Conservation (phyloP, 257 asterid genomes). For the Ilex aquifolium region DNA sequence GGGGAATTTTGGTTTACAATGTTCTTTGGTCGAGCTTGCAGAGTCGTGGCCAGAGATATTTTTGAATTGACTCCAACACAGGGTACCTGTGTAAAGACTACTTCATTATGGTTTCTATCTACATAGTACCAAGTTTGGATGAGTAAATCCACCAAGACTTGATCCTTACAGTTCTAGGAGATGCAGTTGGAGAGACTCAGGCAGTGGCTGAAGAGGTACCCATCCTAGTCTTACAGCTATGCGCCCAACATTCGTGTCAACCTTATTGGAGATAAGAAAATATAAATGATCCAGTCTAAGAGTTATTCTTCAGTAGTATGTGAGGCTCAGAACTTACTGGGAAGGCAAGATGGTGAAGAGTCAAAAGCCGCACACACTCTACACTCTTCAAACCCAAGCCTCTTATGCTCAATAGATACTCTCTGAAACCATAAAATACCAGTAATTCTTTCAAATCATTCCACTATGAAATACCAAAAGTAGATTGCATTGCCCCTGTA, state of each 20-base stretch:
- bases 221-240: slow-evolving; percentile 3
- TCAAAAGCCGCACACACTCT: not conserved
- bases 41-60: slow-evolving; percentile 71
- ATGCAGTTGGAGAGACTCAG: not conserved
- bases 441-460: not conserved
- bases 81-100: slow-evolving; percentile 45
- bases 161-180: not conserved
- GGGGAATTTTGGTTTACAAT: slow-evolving; percentile 31
- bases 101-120: not conserved
- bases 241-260: slow-evolving; percentile 1
- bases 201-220: slow-evolving; percentile 4
- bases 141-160: not conserved
- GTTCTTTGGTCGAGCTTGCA: slow-evolving; percentile 63
- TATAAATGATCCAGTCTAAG: not conserved
- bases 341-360: not conserved
- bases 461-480: not conserved
- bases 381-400: slow-evolving; percentile 2
- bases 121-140: not conserved
- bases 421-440: not conserved
- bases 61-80: slow-evolving; percentile 55
- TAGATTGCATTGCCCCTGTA: not conserved
- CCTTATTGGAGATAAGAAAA: not conserved
- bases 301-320: not conserved
- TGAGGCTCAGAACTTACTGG: not conserved
- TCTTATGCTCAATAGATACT: not conserved